phyloP scores from a whole-genome alignment of 2,329 filamentous ascomycete genomes.

The Phaeosphaeria sp. region DNA sequence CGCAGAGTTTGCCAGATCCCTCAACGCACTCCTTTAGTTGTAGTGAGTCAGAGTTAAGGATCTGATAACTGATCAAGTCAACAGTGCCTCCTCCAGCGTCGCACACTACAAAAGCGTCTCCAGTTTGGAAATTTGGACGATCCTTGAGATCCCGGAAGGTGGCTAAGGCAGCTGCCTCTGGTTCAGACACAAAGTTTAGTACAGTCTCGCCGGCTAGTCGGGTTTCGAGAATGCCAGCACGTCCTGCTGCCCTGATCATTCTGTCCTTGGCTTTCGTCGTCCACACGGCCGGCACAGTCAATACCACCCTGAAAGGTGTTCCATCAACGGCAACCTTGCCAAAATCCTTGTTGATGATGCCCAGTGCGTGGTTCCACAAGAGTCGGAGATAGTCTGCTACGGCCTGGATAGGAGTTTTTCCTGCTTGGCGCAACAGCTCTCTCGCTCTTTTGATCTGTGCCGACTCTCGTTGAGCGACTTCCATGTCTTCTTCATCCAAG shows the following conservation, averaged over 20 bases:
- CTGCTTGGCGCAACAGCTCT: background rate
- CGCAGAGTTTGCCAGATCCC: background rate
- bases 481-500: background rate
- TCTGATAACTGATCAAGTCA: slow-evolving; percentile 30
- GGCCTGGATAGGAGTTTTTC: slow-evolving; percentile 11
- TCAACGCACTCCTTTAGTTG: background rate
- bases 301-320: background rate
- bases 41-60: background rate
- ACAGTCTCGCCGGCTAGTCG: background rate
- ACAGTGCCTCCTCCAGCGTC: slow-evolving; percentile 32
- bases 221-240: background rate
- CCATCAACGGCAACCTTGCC: background rate
- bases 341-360: slow-evolving; percentile 4
- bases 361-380: slow-evolving; percentile 16
- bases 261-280: background rate
- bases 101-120: slow-evolving; percentile 25
- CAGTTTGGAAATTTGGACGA: slow-evolving; percentile 13
- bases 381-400: slow-evolving; percentile 19
- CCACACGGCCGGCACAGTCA: background rate
- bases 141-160: slow-evolving; percentile 21
- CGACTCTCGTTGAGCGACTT: background rate
- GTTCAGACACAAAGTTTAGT: slow-evolving; percentile 33
- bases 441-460: background rate
- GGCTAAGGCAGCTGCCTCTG: slow-evolving; percentile 40
- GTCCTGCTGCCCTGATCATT: background rate